Base-by-base conservation (phyloP, 805 yeast genomes). In the Candida odintsovae region DNA sequence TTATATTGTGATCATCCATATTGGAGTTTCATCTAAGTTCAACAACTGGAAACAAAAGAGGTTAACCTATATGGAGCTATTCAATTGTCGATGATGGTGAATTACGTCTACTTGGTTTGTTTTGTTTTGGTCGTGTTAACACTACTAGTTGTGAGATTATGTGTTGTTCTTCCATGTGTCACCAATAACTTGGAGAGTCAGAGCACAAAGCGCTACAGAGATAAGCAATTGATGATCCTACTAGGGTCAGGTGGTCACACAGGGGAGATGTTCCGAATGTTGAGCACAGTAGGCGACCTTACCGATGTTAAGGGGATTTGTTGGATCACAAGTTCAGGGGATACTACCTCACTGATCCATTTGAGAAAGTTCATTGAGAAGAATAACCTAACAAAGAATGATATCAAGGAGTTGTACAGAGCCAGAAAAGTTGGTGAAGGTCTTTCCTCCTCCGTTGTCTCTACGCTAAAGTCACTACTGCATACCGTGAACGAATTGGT, bases 241-340 rank as follows among this genome's bases (percentile, higher is more conserved):
- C 66, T 92, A 11, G 98, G 98, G 0, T 89, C 97, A 0, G 99
- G 99, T 2, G 98, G 97, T 3, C 98, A 90, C 58, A 90, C 97
- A 0, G 97, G 97, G 1, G 97, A 92, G 63, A 88, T 92, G 95
- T 63, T 90, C n/a, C 69, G 90, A 22, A 69, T 92, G 16, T 61
- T 88, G 10, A 50, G 61, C 5, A 61, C 63, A 7, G 67, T 76
- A 35, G 55, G 65, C 11, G 35, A 38, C 3, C 26, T 53, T 4
- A 15, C 23, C 2, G 26, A 42, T 0, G 23, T 49, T 6, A 36
- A 48, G n/a, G 51, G 50, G n/a, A 36, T 58, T 22, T 43, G 60
- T 2, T 71, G 70, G 62, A 66, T 71, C 15, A 63, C 69, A 5
- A 72, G 81, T 1, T 67, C 77, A 0, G 82, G 75, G 11, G 88